These are phyloP conservation scores for Friedmanniomyces simplex DNA, from an alignment of 495 filamentous ascomycete genomes.

Conservation along the genomic window DNA sequence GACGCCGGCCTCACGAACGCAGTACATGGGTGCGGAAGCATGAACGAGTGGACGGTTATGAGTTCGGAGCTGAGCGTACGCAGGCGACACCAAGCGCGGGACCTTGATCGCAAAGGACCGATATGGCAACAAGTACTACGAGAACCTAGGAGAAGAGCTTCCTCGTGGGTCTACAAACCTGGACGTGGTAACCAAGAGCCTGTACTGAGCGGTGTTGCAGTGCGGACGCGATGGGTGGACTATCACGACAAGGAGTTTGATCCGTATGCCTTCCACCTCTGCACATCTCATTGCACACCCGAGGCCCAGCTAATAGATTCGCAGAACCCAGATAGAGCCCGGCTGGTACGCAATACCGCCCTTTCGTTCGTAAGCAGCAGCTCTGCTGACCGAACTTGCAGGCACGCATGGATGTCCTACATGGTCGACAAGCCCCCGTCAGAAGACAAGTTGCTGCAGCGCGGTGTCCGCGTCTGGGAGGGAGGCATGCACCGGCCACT, in stretches of 20 bases:
- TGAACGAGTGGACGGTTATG: neutral
- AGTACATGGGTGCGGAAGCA: constrained; percentile 21
- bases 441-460: constrained; percentile 59
- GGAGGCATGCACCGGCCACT: constrained; percentile 61
- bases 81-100: constrained; percentile 93
- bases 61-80: constrained; percentile 26
- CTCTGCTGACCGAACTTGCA: constrained; percentile 21
- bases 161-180: constrained; percentile 53
- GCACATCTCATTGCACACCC: neutral
- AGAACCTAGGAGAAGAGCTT: constrained; percentile 84
- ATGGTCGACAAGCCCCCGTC: constrained; percentile 77
- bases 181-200: neutral
- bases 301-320: neutral
- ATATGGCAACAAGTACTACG: constrained; percentile 95
- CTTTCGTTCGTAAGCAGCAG: neutral
- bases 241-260: constrained; percentile 83
- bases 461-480: constrained; percentile 63
- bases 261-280: constrained; percentile 42
- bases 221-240: constrained; percentile 96
- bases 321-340: constrained; percentile 76
- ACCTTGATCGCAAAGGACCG: constrained; percentile 74
- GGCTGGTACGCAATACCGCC: constrained; percentile 53
- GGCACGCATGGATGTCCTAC: constrained; percentile 96
- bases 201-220: constrained; percentile 34
- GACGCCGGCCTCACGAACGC: constrained; percentile 18